Percentiles rank a stretch among this genome's conserved stretches.
Evolutionary conservation across 2,329 filamentous ascomycete species (phyloP).

Genomic region (Venturia aucupariae): DNA sequence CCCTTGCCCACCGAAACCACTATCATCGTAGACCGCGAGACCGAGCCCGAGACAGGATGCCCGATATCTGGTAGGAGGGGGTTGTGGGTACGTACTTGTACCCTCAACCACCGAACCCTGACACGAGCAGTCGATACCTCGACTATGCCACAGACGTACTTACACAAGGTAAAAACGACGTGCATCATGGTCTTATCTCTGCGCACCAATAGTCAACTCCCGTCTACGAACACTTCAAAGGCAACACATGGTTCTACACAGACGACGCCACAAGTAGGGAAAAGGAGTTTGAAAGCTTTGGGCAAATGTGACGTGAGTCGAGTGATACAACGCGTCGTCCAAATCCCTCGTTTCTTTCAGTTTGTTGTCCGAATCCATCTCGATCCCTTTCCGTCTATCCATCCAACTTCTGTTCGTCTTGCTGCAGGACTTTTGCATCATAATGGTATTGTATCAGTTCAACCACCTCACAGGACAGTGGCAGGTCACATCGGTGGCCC

Average conservation of each 20-base stretch:
- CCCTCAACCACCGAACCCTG: background rate
- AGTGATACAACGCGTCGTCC: background rate
- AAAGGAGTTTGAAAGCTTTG: background rate
- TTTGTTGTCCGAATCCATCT: background rate
- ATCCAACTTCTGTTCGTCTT: background rate
- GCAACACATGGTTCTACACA: background rate
- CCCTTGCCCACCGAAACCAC: too few relatives aligned
- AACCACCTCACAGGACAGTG: slow-evolving; percentile 10
- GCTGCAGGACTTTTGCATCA: background rate
- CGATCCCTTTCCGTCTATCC: background rate
- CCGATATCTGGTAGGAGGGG: background rate
- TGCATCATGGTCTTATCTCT: background rate
- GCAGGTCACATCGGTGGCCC: background rate
- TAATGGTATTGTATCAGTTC: slow-evolving; percentile 8
- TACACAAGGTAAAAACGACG: too few relatives aligned
- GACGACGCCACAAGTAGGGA: background rate
- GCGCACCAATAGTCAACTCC: too few relatives aligned
- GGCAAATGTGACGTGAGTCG: background rate
- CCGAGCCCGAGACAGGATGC: background rate
- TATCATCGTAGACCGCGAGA: too few relatives aligned
- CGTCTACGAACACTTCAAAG: too few relatives aligned
- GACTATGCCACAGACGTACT: background rate
- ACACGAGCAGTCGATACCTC: too few relatives aligned
- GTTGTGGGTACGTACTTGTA: background rate
- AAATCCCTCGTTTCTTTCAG: background rate